Percentiles rank a stretch among this genome's conserved stretches.
phyloP scores from a whole-genome alignment of 2,329 filamentous ascomycete genomes.

The Ophiostoma sp. region DNA sequence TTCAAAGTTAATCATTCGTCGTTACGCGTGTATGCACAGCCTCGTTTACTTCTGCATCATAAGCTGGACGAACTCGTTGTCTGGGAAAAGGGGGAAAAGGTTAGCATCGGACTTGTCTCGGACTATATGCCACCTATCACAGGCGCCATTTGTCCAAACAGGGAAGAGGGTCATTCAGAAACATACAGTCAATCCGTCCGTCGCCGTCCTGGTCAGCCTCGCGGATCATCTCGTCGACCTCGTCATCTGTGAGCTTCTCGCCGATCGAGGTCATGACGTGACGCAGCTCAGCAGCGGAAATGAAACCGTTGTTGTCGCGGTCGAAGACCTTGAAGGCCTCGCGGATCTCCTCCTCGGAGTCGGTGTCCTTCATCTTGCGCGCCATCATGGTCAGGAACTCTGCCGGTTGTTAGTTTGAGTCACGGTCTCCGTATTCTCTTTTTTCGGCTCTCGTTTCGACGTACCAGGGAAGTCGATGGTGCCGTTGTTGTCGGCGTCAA shows the following conservation, averaged over 20 bases:
- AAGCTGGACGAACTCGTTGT: slow-evolving; percentile 89
- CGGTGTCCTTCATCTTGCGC: slow-evolving; percentile 89
- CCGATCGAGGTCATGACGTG: slow-evolving; percentile 91
- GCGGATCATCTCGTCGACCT: slow-evolving; percentile 90
- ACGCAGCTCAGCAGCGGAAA: slow-evolving; percentile 79
- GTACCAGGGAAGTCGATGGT: slow-evolving; percentile 87
- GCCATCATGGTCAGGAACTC: slow-evolving; percentile 94
- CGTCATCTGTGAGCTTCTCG: slow-evolving; percentile 84
- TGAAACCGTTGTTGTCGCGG: slow-evolving; percentile 87
- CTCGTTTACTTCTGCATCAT: slow-evolving; percentile 84
- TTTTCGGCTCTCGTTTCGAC: slow-evolving; percentile 29
- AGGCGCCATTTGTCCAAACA: not conserved
- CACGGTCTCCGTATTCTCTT: not conserved
- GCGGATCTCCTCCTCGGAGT: slow-evolving; percentile 85
- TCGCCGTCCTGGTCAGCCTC: slow-evolving; percentile 87
- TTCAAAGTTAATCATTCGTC: slow-evolving; percentile 19
- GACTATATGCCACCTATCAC: not conserved
- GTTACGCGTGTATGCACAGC: slow-evolving; percentile 3
- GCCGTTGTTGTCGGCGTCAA: slow-evolving; percentile 87
- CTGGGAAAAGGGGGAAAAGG: slow-evolving; percentile 39
- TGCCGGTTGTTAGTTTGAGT: slow-evolving; percentile 35
- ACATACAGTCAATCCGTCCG: slow-evolving; percentile 79
- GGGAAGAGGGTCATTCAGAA: not conserved
- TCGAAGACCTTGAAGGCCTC: slow-evolving; percentile 81
- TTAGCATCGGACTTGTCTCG: not conserved